Evolutionary conservation across 202 grass and related monocot genomes (phyloP).

Genomic region (Panicum hallii): DNA sequence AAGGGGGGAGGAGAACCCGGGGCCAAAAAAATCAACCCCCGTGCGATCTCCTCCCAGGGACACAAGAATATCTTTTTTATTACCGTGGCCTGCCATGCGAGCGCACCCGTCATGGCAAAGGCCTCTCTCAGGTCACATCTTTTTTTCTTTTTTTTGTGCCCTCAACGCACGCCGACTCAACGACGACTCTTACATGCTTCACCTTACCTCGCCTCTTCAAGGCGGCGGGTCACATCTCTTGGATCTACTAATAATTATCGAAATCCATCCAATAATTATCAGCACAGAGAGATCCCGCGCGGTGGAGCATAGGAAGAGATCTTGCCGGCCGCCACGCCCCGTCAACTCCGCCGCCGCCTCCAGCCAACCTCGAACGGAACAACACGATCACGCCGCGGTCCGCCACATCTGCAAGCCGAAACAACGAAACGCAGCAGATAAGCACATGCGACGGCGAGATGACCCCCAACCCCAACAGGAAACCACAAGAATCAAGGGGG

Average conservation of each 20-base stretch:
- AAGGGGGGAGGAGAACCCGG: slow-evolving; percentile 55
- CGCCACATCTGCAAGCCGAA: not conserved
- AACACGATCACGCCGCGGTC: fast-evolving
- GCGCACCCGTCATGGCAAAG: slow-evolving; percentile 90
- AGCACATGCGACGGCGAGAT: not conserved
- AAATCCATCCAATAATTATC: slow-evolving; percentile 60
- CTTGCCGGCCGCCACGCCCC: not conserved
- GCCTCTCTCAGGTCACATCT: slow-evolving; percentile 42
- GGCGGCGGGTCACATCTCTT: slow-evolving; percentile 36
- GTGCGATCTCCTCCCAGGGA: slow-evolving; percentile 61
- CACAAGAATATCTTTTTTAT: slow-evolving; percentile 47
- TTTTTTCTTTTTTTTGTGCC: not conserved
- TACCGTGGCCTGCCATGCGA: slow-evolving; percentile 75
- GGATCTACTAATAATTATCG: slow-evolving; percentile 68
- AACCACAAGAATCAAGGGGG: fast-evolving
- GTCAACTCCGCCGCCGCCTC: not conserved
- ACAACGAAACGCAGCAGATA: not conserved
- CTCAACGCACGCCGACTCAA: slow-evolving; percentile 16
- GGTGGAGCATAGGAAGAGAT: not conserved
- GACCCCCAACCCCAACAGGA: fast-evolving
- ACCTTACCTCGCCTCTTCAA: slow-evolving; percentile 53
- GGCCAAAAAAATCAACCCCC: slow-evolving; percentile 46
- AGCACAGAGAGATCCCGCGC: slow-evolving; percentile 41
- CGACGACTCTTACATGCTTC: slow-evolving; percentile 35
- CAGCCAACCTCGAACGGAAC: not conserved